phyloP scores from a whole-genome alignment of 1,284 basidiomycete genomes.

The Golubevia sp. region DNA sequence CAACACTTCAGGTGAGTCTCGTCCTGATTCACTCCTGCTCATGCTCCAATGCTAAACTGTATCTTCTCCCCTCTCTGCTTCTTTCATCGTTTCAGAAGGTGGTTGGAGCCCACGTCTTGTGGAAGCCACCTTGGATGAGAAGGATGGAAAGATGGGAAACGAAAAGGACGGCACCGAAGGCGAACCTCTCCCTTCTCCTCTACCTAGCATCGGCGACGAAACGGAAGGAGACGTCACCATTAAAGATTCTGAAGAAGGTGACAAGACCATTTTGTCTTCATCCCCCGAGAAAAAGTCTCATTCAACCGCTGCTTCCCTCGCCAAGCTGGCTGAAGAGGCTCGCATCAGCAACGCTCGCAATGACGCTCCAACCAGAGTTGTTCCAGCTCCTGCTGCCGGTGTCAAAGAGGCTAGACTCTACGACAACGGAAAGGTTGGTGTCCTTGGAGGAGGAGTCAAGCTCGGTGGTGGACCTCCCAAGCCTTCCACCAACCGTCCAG shows the following conservation, averaged over 20 bases:
- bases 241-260: constrained; percentile 8
- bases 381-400: background rate
- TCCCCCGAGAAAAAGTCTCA: constrained; percentile 4
- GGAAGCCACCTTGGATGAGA: background rate
- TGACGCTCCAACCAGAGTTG: background rate
- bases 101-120: background rate
- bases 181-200: background rate
- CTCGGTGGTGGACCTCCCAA: constrained; percentile 18
- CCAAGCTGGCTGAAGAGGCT: background rate
- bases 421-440: constrained; percentile 49
- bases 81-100: too few relatives aligned
- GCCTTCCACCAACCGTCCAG: background rate
- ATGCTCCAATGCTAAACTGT: too few relatives aligned
- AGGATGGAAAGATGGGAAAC: background rate
- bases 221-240: constrained; percentile 26
- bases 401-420: constrained; percentile 8
- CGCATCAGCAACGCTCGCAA: constrained; percentile 3
- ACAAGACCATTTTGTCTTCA: constrained; percentile 7
- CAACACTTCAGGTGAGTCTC: too few relatives aligned
- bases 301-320: background rate
- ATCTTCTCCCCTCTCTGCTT: too few relatives aligned
- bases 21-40: too few relatives aligned
- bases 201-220: constrained; percentile 11
- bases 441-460: constrained; percentile 41
- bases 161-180: background rate